A percentile compares a stretch with the other conserved stretches of the same genome.
phyloP scores from a whole-genome alignment of 2,329 filamentous ascomycete genomes.

The Pseudocercospora macadamiae region DNA sequence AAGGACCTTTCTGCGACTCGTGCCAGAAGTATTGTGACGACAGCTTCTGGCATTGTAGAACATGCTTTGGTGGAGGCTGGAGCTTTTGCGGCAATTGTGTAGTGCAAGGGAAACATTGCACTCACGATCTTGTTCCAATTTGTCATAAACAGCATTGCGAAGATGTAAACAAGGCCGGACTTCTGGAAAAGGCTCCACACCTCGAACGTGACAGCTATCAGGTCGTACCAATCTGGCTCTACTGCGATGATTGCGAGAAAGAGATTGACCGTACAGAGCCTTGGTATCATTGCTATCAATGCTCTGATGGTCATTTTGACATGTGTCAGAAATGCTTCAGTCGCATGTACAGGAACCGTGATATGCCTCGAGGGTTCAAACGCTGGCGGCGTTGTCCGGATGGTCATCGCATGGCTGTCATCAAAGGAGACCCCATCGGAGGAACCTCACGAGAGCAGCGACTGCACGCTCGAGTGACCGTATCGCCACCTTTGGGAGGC shows the following conservation, averaged over 20 bases:
- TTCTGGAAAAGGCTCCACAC: background rate
- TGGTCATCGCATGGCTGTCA: background rate
- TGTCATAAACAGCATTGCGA: background rate
- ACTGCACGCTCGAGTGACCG: background rate
- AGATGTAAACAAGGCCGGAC: background rate
- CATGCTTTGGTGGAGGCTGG: slow-evolving; percentile 2
- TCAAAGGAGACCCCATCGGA: background rate
- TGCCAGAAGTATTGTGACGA: background rate
- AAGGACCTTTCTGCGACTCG: background rate
- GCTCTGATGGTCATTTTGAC: slow-evolving; percentile 1
- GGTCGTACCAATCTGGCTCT: background rate
- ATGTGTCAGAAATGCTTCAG: background rate
- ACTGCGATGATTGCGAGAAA: background rate
- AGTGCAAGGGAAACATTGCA: background rate
- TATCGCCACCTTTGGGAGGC: background rate
- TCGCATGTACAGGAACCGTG: background rate
- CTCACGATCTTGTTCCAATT: background rate
- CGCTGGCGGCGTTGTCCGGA: background rate
- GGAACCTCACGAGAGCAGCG: background rate
- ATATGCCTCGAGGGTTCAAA: slow-evolving; percentile 1
- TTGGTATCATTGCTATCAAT: background rate
- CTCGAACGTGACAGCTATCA: background rate
- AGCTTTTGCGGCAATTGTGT: background rate
- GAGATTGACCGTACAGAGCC: background rate
- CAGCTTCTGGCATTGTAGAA: background rate